phyloP scores from a whole-genome alignment of 129 eudicot genomes.

The Helianthus tuberosus region DNA sequence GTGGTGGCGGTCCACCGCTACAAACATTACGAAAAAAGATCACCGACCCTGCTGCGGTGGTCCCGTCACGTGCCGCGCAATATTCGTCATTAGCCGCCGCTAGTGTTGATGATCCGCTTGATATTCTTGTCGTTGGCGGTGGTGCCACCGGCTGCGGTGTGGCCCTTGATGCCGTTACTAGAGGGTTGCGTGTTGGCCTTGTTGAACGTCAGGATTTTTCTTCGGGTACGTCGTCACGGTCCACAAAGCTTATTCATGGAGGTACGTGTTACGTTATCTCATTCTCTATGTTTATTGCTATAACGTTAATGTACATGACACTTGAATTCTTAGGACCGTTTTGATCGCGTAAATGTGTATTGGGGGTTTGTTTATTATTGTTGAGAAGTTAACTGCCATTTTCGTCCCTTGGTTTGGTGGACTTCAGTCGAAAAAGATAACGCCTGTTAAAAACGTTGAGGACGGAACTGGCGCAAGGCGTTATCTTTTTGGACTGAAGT shows the following conservation, averaged over 20 bases:
- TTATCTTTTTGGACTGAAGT: too few species aligned
- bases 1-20: slow-evolving; percentile 40
- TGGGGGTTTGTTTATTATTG: too few species aligned
- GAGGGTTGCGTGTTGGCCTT: slow-evolving; percentile 91
- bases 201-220: slow-evolving; percentile 92
- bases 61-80: slow-evolving; percentile 57
- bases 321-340: too few species aligned
- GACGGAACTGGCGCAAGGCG: too few species aligned
- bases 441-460: too few species aligned
- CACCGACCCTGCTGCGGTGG: slow-evolving; percentile 53
- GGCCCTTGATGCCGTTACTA: slow-evolving; percentile 88
- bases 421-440: too few species aligned
- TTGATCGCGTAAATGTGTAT: too few species aligned
- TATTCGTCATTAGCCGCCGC: slow-evolving; percentile 54
- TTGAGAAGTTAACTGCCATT: too few species aligned
- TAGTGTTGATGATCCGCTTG: slow-evolving; percentile 60
- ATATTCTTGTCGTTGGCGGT: slow-evolving; percentile 82
- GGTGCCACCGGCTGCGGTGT: slow-evolving; percentile 95
- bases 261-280: slow-evolving; percentile 35
- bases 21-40: slow-evolving; percentile 42
- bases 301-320: too few species aligned
- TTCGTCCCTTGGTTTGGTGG: too few species aligned
- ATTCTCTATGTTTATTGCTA: background rate
- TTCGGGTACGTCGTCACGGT: slow-evolving; percentile 88
- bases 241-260: slow-evolving; percentile 90